A percentile compares a stretch with the other conserved stretches of the same genome.
These are phyloP conservation scores for Erodium moschatum DNA, from an alignment of 441 rosid genomes.

Conservation along the genomic window DNA sequence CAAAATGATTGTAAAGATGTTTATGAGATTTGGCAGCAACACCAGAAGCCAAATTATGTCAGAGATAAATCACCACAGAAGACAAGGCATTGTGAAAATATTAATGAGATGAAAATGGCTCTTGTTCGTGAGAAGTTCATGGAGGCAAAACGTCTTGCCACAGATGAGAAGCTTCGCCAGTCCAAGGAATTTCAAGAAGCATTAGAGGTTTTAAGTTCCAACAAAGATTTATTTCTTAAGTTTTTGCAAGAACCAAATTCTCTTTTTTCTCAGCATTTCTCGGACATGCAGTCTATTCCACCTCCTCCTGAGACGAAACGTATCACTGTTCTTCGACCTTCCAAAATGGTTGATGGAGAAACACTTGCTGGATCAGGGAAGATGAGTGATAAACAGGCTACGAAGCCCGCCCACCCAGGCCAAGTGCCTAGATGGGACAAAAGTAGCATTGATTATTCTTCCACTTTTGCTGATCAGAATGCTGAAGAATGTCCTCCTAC, in stretches of 20 bases:
- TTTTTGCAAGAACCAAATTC: conserved; percentile 73
- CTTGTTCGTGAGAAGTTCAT: conserved; percentile 74
- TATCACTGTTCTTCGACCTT: conserved; percentile 81
- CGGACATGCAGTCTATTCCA: conserved; percentile 42
- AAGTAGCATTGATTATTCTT: conserved; percentile 32
- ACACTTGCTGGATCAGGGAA: conserved; percentile 36
- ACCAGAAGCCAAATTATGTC: conserved; percentile 33
- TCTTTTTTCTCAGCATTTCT: conserved; percentile 45
- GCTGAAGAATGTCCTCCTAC: conserved; percentile 36
- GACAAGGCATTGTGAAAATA: conserved; percentile 32
- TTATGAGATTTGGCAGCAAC: conserved; percentile 58
- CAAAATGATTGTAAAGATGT: conserved; percentile 52
- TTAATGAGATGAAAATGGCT: conserved; percentile 46
- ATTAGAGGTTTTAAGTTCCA: conserved; percentile 67
- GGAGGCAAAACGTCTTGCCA: conserved; percentile 74
- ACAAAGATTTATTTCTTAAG: conserved; percentile 64
- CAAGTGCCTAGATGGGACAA: conserved; percentile 40
- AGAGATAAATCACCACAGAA: conserved; percentile 49
- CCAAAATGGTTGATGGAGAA: conserved; percentile 53
- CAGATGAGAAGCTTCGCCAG: conserved; percentile 62
- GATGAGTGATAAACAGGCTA: conserved; percentile 38
- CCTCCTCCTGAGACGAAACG: conserved; percentile 62
- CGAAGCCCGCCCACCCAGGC: conserved; percentile 32
- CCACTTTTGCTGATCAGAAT: conserved; percentile 28
- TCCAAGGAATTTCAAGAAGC: conserved; percentile 81